phyloP scores from a whole-genome alignment of 2,329 filamentous ascomycete species.

The Alternaria longipes region DNA sequence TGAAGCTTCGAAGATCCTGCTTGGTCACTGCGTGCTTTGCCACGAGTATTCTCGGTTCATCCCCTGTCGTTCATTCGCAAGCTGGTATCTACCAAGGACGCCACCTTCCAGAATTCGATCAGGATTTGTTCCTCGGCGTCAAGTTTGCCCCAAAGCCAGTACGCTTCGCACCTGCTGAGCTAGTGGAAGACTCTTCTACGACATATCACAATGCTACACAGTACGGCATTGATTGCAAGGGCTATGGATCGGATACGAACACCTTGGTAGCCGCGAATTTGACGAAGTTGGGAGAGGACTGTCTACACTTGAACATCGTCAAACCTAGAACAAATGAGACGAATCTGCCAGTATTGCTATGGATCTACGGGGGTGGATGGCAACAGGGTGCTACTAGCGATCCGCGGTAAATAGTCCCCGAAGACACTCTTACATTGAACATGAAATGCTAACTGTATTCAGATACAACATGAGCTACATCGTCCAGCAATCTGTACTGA shows the following conservation, averaged over 20 bases:
- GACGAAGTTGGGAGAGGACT: slow-evolving; percentile 53
- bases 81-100: slow-evolving; percentile 41
- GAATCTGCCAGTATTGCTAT: slow-evolving; percentile 39
- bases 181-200: slow-evolving; percentile 24
- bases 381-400: slow-evolving; percentile 46
- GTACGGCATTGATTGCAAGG: slow-evolving; percentile 41
- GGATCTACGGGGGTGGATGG: slow-evolving; percentile 49
- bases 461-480: slow-evolving; percentile 46
- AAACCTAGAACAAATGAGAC: slow-evolving; percentile 31
- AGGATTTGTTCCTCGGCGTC: slow-evolving; percentile 44
- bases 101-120: slow-evolving; percentile 37
- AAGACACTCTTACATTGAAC: background rate
- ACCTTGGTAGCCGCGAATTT: slow-evolving; percentile 31
- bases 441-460: background rate
- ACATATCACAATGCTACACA: slow-evolving; percentile 29
- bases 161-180: slow-evolving; percentile 35
- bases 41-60: background rate
- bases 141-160: slow-evolving; percentile 42
- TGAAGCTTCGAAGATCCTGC: slow-evolving; percentile 7
- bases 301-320: slow-evolving; percentile 54
- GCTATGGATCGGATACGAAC: slow-evolving; percentile 40
- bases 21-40: background rate
- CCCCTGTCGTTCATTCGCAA: slow-evolving; percentile 32
- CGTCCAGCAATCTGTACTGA: slow-evolving; percentile 41
- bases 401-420: slow-evolving; percentile 30